phyloP scores from a whole-genome alignment of 345 rosid genomes.

The Brassica juncea region DNA sequence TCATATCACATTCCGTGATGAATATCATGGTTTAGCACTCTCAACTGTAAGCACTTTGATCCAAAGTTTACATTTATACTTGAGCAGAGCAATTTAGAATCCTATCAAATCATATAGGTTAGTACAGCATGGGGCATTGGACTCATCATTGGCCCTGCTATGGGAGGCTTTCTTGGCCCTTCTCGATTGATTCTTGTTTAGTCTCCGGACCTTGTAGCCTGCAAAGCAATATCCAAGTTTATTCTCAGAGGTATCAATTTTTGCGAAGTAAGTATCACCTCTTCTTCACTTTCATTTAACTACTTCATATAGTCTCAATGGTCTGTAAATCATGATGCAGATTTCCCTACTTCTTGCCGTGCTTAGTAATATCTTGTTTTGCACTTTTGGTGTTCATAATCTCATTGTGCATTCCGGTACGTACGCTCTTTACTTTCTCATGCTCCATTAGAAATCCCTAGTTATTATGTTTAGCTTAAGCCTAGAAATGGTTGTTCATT shows the following conservation, averaged over 20 bases:
- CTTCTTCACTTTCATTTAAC: not conserved
- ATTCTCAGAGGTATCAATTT: slow-evolving; percentile 68
- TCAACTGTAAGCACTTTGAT: slow-evolving; percentile 62
- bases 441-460: not conserved
- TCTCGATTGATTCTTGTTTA: not conserved
- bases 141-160: no score
- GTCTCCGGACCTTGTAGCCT: not conserved
- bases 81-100: no score
- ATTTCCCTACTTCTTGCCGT: slow-evolving; percentile 81
- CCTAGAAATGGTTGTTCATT: slow-evolving; percentile 26
- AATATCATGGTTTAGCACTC: slow-evolving; percentile 78
- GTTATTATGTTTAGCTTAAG: not conserved
- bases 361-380: slow-evolving; percentile 58
- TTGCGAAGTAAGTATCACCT: slow-evolving; percentile 56
- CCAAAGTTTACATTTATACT: no score
- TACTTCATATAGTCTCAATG: slow-evolving; percentile 9
- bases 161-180: no score
- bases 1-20: slow-evolving; percentile 65
- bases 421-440: not conserved
- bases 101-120: no score
- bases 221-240: slow-evolving; percentile 75
- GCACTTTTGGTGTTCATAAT: slow-evolving; percentile 60
- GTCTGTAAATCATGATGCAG: slow-evolving; percentile 48
- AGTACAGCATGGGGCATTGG: no score
- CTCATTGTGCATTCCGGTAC: slow-evolving; percentile 76